Evolutionary conservation across 306 rosid genomes (phyloP).

Genomic region (Castanea crenata): DNA sequence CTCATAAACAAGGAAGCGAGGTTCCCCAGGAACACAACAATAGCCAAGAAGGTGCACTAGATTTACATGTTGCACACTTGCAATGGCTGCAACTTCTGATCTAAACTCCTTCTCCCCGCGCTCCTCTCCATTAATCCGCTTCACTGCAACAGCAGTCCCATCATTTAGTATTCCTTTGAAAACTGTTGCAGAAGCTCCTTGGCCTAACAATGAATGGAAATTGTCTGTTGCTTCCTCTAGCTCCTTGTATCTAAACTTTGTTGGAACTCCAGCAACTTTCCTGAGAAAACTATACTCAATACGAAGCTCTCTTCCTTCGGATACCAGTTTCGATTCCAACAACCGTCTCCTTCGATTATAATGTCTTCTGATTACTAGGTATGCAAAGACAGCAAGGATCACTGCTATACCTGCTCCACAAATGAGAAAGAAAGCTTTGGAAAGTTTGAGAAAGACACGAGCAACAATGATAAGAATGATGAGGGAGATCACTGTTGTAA

Average conservation of each 20-base stretch:
- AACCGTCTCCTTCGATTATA: slow-evolving; percentile 44
- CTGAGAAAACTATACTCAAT: slow-evolving; percentile 85
- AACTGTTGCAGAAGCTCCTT: slow-evolving; percentile 75
- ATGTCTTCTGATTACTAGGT: slow-evolving; percentile 46
- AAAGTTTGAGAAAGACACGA: slow-evolving; percentile 44
- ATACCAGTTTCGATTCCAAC: slow-evolving; percentile 43
- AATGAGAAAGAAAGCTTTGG: slow-evolving; percentile 65
- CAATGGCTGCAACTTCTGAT: slow-evolving; percentile 92
- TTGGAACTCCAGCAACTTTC: slow-evolving; percentile 84
- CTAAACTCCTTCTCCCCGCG: slow-evolving; percentile 72
- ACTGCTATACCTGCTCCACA: slow-evolving; percentile 62
- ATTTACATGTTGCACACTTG: slow-evolving; percentile 78
- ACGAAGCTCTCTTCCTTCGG: slow-evolving; percentile 85
- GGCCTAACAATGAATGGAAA: slow-evolving; percentile 57
- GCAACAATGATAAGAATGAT: slow-evolving; percentile 45
- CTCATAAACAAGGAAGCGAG: slow-evolving; percentile 74
- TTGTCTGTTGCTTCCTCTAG: slow-evolving; percentile 80
- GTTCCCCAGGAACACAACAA: slow-evolving; percentile 47
- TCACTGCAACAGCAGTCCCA: slow-evolving; percentile 82
- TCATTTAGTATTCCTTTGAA: slow-evolving; percentile 78
- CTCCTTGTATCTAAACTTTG: slow-evolving; percentile 68
- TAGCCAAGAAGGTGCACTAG: slow-evolving; percentile 76
- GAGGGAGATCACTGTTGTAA: slow-evolving; percentile 36
- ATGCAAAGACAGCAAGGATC: slow-evolving; percentile 55
- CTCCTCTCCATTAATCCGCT: slow-evolving; percentile 55